phyloP scores from a whole-genome alignment of 495 filamentous ascomycete genomes.

The Aspergillus panamensis region DNA sequence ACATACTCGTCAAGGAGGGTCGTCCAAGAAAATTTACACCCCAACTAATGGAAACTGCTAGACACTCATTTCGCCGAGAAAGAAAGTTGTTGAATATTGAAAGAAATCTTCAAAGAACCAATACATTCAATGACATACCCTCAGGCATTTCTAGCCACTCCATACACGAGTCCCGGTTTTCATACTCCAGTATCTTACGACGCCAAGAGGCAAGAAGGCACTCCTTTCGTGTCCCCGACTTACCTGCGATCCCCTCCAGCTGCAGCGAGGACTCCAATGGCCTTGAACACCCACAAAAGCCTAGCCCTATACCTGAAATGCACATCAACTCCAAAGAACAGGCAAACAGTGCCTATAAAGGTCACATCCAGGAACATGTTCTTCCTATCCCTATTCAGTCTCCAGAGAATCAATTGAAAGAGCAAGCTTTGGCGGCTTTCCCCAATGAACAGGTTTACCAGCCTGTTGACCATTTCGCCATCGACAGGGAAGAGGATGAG shows the following conservation, averaged over 20 bases:
- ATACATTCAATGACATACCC: not conserved
- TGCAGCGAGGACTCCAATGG: conserved; percentile 54
- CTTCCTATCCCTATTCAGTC: conserved; percentile 71
- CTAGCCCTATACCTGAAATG: conserved; percentile 40
- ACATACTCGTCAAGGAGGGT: not conserved
- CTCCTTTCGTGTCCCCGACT: conserved; percentile 54
- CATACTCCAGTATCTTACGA: conserved; percentile 41
- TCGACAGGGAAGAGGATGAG: conserved; percentile 51
- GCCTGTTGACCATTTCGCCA: conserved; percentile 57
- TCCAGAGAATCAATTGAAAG: conserved; percentile 67
- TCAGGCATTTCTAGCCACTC: not conserved
- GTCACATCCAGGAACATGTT: conserved; percentile 67
- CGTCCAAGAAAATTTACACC: conserved; percentile 51
- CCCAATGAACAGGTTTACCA: conserved; percentile 63
- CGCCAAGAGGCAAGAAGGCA: conserved; percentile 43
- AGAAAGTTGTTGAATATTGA: conserved; percentile 23
- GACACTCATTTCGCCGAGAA: conserved; percentile 44
- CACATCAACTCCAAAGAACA: conserved; percentile 36
- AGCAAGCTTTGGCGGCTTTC: conserved; percentile 67
- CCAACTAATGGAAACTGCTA: conserved; percentile 55
- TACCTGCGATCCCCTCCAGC: conserved; percentile 51
- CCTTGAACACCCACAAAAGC: conserved; percentile 45
- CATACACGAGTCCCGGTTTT: conserved; percentile 44
- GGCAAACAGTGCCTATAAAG: conserved; percentile 61
- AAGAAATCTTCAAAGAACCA: conserved; percentile 10